phyloP scores from a whole-genome alignment of 129 eudicot species.

The Arctium minus region DNA sequence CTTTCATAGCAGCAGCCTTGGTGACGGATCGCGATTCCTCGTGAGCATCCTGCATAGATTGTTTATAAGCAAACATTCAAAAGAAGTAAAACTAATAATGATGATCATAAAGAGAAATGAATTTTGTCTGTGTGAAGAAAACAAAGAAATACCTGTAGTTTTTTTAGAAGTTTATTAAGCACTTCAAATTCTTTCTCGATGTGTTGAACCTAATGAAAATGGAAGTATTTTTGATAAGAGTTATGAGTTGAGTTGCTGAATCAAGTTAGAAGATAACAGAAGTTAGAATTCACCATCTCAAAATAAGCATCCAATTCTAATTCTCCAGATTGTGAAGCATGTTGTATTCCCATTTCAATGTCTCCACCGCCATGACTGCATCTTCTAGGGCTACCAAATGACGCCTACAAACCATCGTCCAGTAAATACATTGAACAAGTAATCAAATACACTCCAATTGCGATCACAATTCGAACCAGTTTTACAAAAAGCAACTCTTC shows the following conservation, averaged over 20 bases:
- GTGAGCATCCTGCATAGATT: slow-evolving; percentile 71
- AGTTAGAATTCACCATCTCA: slow-evolving; percentile 18
- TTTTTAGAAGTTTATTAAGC: slow-evolving; percentile 54
- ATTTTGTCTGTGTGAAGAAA: no score
- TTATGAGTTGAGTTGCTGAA: background rate
- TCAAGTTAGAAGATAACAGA: background rate
- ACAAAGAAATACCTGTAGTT: slow-evolving; percentile 56
- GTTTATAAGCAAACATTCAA: background rate
- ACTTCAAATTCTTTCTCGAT: slow-evolving; percentile 70
- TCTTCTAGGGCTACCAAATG: slow-evolving; percentile 25
- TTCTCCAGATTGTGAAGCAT: slow-evolving; percentile 13
- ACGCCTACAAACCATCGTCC: slow-evolving; percentile 7
- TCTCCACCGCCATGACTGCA: slow-evolving; percentile 26
- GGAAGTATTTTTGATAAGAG: background rate
- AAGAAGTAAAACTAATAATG: background rate
- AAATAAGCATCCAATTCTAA: slow-evolving; percentile 27
- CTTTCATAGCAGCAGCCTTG: slow-evolving; percentile 92
- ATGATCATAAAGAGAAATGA: background rate
- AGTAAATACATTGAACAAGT: background rate
- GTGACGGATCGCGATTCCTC: slow-evolving; percentile 83
- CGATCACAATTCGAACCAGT: background rate
- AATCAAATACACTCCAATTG: background rate
- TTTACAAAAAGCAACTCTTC: background rate
- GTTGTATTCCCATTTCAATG: slow-evolving; percentile 28
- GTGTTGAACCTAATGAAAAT: slow-evolving; percentile 56